Evolutionary conservation across 2,329 filamentous ascomycete species (phyloP), one percentile per base, ranked within the genome.

Genomic region (Fusarium brevicatenulatum): DNA sequence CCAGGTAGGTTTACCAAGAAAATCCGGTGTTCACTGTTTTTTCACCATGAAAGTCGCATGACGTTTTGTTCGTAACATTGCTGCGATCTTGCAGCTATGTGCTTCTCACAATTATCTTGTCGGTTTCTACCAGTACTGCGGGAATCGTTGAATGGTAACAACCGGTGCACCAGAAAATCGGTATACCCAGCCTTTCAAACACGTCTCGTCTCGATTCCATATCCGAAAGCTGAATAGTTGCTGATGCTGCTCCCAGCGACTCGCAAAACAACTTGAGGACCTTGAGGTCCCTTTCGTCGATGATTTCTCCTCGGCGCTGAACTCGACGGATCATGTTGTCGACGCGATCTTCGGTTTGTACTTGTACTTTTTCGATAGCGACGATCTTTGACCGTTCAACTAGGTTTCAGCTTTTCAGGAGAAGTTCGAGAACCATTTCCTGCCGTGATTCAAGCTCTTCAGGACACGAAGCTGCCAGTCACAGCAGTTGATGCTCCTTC

Each of bases 391-490:
- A 78, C 66, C 37, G 37, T 58, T 37, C n/a, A 28, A 59, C 50
- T 40, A 92, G 92, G 94, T 12, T 99, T 99, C 85, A 96, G 93
- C 68, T 99, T 99, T 84, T 92, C 91, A 4, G 95, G 95, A 11
- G 92, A 96, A 73, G 92, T 99, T 59, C 91, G 96, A n/a, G 94
- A 97, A 73, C 96, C 96, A 2, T 99, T 98, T 79, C 91, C 92
- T 2, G 87, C 87, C 1, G 92, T 98, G 19, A 97, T 99, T 76
- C 85, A 88, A 68, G 91, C 92, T 12, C 86, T 99, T 42, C 90
- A 94, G 75, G 87, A 91, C 46, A 92, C 93, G 9, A 87, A 87
- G 32, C 78, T 96, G 12, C 93, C 95, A 0, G 92, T 98, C 0
- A 91, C 96, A 6, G 93, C 94, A 6, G 93, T 99, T 28, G 96